These are phyloP conservation scores for Talaromyces sp. DNA, from an alignment of 2,329 filamentous ascomycete genomes.

Conservation along the genomic window DNA sequence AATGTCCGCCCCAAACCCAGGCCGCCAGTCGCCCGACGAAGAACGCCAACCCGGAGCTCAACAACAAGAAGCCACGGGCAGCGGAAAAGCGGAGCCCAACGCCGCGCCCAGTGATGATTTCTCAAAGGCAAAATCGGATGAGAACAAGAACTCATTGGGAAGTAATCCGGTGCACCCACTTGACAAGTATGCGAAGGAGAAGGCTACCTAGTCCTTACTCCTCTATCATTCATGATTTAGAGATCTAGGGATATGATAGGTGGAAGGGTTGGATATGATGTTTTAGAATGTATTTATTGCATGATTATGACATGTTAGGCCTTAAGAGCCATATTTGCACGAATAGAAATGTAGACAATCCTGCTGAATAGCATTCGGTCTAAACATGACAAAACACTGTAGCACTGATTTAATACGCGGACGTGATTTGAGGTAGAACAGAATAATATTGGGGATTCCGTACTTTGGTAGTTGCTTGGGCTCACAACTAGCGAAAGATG, in stretches of 20 bases:
- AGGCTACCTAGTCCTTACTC: conserved; percentile 20
- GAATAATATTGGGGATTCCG: conserved; percentile 1
- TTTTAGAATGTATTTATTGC: neutral
- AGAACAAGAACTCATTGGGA: conserved; percentile 27
- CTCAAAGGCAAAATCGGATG: conserved; percentile 26
- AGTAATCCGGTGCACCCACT: conserved; percentile 44
- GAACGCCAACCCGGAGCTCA: conserved; percentile 65
- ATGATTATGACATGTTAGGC: neutral
- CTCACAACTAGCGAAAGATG: conserved; percentile 2
- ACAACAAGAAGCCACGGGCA: conserved; percentile 55
- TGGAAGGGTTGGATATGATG: neutral
- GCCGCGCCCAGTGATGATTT: conserved; percentile 34
- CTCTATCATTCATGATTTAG: too few species aligned
- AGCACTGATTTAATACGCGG: neutral
- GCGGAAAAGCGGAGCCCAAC: conserved; percentile 57
- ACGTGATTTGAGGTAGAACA: neutral
- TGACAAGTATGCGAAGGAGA: conserved; percentile 37
- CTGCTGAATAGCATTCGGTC: conserved; percentile 2
- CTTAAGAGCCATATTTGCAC: neutral
- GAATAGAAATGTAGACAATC: neutral
- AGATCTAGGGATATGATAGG: neutral
- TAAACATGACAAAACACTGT: neutral
- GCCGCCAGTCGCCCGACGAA: conserved; percentile 74
- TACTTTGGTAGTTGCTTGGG: neutral
- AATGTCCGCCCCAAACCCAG: conserved; percentile 43